Evolutionary conservation across 2,329 filamentous ascomycete species (phyloP).

Genomic region (Botrytis sinoallii): DNA sequence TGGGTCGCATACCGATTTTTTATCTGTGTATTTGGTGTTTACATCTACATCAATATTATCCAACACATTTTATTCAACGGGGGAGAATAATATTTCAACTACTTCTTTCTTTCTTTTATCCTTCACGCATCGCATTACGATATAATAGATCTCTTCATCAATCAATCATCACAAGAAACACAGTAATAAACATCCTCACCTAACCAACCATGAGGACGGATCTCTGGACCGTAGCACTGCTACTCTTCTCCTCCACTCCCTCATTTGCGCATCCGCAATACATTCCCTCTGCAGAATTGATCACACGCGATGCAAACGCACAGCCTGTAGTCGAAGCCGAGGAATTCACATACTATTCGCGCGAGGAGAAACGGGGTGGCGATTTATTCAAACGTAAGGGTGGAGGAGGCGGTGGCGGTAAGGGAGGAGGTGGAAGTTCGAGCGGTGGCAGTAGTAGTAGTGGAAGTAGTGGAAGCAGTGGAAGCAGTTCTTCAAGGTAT

Average conservation of each 20-base stretch:
- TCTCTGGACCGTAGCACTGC: constrained; percentile 23
- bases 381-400: constrained; percentile 60
- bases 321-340: neutral
- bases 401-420: constrained; percentile 56
- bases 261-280: constrained; percentile 29
- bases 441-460: neutral
- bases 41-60: neutral
- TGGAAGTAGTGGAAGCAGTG: constrained; percentile 24
- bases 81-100: neutral
- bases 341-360: constrained; percentile 12
- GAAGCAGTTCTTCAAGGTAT: constrained; percentile 30
- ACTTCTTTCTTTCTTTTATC: neutral
- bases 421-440: constrained; percentile 46
- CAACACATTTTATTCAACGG: neutral
- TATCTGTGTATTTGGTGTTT: neutral
- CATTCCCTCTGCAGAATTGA: constrained; percentile 23
- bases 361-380: constrained; percentile 19
- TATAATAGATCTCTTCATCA: neutral
- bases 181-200: neutral
- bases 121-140: neutral
- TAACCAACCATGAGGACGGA: constrained; percentile 25
- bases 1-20: neutral
- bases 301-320: constrained; percentile 22
- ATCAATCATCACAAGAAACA: neutral
- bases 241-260: constrained; percentile 23